phyloP scores from a whole-genome alignment of 2,329 filamentous ascomycete species.

The Graphilbum fragrans region DNA sequence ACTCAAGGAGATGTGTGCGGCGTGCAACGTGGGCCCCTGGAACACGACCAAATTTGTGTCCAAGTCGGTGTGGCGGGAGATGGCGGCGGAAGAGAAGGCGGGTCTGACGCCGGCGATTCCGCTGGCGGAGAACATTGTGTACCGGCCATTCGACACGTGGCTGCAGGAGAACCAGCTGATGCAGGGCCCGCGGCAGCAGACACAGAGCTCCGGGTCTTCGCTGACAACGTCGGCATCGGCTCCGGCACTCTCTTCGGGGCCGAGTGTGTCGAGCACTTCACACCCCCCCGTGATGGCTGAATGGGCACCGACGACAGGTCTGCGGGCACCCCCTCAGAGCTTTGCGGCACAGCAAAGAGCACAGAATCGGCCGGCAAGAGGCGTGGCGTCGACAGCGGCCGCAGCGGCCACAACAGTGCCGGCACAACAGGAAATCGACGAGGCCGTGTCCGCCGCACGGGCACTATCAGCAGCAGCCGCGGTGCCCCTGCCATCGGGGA shows the following conservation, averaged over 20 bases:
- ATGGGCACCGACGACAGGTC: slow-evolving; percentile 14
- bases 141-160: slow-evolving; percentile 51
- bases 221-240: slow-evolving; percentile 1
- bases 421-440: background rate
- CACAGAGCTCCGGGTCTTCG: background rate
- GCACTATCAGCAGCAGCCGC: background rate
- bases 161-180: slow-evolving; percentile 36
- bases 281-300: slow-evolving; percentile 13
- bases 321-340: slow-evolving; percentile 47
- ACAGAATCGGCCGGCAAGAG: slow-evolving; percentile 30
- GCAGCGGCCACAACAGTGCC: background rate
- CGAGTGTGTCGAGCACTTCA: too few species aligned
- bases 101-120: slow-evolving; percentile 53
- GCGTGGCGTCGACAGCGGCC: background rate
- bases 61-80: slow-evolving; percentile 51
- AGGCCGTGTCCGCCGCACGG: background rate
- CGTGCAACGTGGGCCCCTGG: slow-evolving; percentile 48
- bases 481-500: background rate
- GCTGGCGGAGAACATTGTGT: slow-evolving; percentile 48
- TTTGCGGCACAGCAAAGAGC: slow-evolving; percentile 55
- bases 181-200: slow-evolving; percentile 1
- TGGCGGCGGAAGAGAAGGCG: slow-evolving; percentile 55
- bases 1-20: slow-evolving; percentile 42
- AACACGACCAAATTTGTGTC: slow-evolving; percentile 31
- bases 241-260: slow-evolving; percentile 4